Evolutionary conservation across 495 filamentous ascomycete species (phyloP), one percentile per base, ranked within the genome.

Genomic region (Penicillium chermesinum): DNA sequence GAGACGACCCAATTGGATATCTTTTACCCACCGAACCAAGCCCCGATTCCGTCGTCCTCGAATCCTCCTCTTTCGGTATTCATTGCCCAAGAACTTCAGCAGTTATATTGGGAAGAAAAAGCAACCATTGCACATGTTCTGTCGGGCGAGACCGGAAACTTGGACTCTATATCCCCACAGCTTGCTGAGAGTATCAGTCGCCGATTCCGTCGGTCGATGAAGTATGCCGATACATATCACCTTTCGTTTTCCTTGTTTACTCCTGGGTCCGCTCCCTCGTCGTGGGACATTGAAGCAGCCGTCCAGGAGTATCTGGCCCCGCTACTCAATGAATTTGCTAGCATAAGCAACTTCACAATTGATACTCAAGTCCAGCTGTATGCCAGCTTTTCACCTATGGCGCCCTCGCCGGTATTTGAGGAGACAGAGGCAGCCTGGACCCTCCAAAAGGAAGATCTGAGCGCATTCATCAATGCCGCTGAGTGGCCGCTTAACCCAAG

Each of bases 401-500:
- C 90, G 13, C 79, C 74, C 7, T 54, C 58, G 13, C 81, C 81
- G 0, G 69, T 79, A 46, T 81, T 69, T 51, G 76, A 84, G 38
- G 66, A 75, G 27, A 33, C 63, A 1, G 63, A 67, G 19, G 69
- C 70, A 8, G 67, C 74, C 4, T 88, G 84, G 79, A 79, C 86
- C 2, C 63, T 97, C 10, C 83, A 80, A 54, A 89, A 88, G 60
- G 86, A 95, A 59, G 90, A 95, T 58, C 76, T 98, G 6, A 88
- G 87, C 38, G 88, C 85, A 22, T 98, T 98, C 61, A 89, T 97
- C 67, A 98, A 98, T 58, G 90, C 89, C 22, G 93, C 93, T 6
- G 94, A 98, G 69, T 98, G 93, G 93, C 93, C 93, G 0, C 69
- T 98, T 19, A 91, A 85, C 55, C 93, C 93, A 13, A 95, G 89